Percentiles rank a stretch among this genome's conserved stretches.
Evolutionary conservation across 23 red algal species (phyloP).

Genomic region (Chondrus crispus): DNA sequence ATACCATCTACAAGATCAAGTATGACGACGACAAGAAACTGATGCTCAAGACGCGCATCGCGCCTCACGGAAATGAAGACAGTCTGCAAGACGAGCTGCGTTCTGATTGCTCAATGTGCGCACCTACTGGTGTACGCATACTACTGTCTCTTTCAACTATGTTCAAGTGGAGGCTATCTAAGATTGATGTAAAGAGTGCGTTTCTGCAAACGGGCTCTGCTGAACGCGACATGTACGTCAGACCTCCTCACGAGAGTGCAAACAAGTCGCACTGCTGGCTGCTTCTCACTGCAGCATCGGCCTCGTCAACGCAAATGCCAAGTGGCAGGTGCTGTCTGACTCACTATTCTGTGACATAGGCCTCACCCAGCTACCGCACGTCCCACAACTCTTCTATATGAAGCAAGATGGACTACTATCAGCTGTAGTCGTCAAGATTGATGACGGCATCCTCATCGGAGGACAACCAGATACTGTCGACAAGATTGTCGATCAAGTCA

Average conservation of each 20-base stretch:
- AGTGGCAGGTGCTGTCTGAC: constrained; percentile 25
- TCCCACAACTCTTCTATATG: constrained; percentile 9
- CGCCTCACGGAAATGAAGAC: constrained; percentile 37
- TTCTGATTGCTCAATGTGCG: not conserved
- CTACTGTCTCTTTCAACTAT: not conserved
- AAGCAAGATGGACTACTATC: not conserved
- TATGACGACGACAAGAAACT: not conserved
- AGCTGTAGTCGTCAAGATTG: not conserved
- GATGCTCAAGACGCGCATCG: not conserved
- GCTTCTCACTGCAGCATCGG: not conserved
- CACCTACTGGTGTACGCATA: not conserved
- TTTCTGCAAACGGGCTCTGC: not conserved
- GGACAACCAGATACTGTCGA: not conserved
- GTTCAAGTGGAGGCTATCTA: not conserved
- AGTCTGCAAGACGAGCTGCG: not conserved
- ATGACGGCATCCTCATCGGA: not conserved
- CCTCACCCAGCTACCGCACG: constrained; percentile 3
- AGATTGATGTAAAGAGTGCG: not conserved
- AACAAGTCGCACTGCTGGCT: not conserved
- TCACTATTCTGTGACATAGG: not conserved
- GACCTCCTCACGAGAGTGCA: not conserved
- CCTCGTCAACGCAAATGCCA: constrained; percentile 4
- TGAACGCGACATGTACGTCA: not conserved
- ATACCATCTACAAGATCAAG: constrained; percentile 9
- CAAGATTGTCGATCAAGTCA: not conserved